These are phyloP conservation scores for Fusarium incarnatum DNA, from an alignment of 2,329 filamentous ascomycete species.

Conservation along the genomic window DNA sequence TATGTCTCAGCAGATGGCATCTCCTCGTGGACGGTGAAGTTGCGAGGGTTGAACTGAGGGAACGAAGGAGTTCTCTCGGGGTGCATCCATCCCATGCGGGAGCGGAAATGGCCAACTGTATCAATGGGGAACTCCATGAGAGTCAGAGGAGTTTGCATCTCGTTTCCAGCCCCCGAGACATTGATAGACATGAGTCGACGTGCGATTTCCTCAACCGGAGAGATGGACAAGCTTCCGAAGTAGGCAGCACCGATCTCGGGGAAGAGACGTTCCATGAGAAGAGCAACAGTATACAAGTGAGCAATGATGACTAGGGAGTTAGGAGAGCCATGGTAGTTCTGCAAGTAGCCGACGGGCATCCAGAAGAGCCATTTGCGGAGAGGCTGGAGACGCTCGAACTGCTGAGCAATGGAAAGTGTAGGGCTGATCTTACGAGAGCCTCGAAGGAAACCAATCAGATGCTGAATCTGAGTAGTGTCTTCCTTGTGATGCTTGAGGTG, in stretches of 20 bases:
- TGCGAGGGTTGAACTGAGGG: constrained; percentile 68
- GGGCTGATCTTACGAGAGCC: constrained; percentile 77
- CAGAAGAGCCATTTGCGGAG: constrained; percentile 95
- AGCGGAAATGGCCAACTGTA: constrained; percentile 75
- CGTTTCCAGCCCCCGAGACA: constrained; percentile 67
- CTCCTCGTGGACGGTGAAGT: constrained; percentile 63
- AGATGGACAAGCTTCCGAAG: constrained; percentile 82
- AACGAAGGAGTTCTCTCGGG: constrained; percentile 70
- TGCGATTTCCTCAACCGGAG: constrained; percentile 88
- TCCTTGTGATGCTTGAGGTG: constrained; percentile 77
- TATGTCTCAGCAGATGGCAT: constrained; percentile 59
- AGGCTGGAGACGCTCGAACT: constrained; percentile 90
- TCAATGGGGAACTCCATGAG: constrained; percentile 81
- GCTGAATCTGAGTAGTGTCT: constrained; percentile 74
- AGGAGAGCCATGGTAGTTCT: constrained; percentile 79
- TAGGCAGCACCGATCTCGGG: constrained; percentile 92
- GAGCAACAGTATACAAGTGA: constrained; percentile 89
- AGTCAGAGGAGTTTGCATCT: constrained; percentile 70
- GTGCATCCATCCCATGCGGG: constrained; percentile 74
- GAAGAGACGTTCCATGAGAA: constrained; percentile 90
- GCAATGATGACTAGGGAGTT: constrained; percentile 86
- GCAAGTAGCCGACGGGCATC: constrained; percentile 87
- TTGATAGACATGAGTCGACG: constrained; percentile 78
- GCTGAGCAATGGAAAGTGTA: constrained; percentile 78
- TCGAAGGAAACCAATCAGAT: constrained; percentile 78